phyloP scores from a whole-genome alignment of 2,329 filamentous ascomycete genomes.

The Geosmithia putterillii region DNA sequence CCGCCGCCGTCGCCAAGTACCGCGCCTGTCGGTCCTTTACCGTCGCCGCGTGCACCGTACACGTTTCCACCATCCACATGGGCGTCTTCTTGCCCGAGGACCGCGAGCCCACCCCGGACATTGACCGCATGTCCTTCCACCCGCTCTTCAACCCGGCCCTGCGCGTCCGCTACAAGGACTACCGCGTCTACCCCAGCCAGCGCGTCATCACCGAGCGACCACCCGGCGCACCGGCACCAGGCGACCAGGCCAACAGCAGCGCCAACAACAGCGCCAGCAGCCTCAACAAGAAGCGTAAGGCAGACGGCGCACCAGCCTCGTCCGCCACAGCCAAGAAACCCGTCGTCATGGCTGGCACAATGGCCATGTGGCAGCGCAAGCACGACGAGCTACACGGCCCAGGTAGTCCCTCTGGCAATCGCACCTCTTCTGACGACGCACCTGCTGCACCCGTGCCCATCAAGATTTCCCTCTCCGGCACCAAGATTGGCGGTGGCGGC shows the following conservation, averaged over 20 bases:
- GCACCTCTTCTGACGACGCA: background rate
- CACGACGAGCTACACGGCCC: constrained; percentile 24
- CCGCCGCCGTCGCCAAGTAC: constrained; percentile 60
- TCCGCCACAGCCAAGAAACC: constrained; percentile 21
- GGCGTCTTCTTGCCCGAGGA: constrained; percentile 72
- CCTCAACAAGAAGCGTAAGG: constrained; percentile 47
- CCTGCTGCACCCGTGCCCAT: constrained; percentile 7
- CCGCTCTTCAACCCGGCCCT: constrained; percentile 56
- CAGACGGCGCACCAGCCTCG: constrained; percentile 20
- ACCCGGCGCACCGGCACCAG: constrained; percentile 15
- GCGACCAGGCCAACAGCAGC: constrained; percentile 1
- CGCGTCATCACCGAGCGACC: constrained; percentile 43
- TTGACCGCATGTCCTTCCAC: constrained; percentile 54
- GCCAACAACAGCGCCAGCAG: too few species aligned
- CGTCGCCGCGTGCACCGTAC: constrained; percentile 60
- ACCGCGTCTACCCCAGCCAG: constrained; percentile 58
- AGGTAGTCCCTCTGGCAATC: background rate
- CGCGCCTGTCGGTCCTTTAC: constrained; percentile 64
- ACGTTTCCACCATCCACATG: constrained; percentile 67
- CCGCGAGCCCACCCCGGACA: constrained; percentile 39
- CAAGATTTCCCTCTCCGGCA: constrained; percentile 18
- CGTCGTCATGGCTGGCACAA: constrained; percentile 26
- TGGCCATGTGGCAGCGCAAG: constrained; percentile 32
- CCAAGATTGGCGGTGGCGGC: constrained; percentile 6
- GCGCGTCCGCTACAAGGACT: constrained; percentile 66